Conservation (phyloP, 129 eudicot species). For the Flaveria trinervia region DNA sequence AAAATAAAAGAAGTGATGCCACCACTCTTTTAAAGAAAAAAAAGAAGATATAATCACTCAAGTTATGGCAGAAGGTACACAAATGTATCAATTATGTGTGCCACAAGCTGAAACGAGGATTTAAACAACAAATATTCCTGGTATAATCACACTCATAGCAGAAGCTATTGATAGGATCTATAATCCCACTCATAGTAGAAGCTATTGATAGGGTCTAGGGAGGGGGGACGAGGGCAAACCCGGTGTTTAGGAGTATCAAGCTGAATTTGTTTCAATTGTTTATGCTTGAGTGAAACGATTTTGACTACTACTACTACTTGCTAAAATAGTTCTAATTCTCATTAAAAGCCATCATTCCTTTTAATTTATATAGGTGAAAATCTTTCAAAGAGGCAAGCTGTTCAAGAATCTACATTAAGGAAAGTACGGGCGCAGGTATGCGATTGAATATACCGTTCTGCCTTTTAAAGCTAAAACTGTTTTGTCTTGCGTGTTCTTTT, state of each 20-base stretch:
- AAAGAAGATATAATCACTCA: too few relatives aligned
- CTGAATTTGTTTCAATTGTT: background rate
- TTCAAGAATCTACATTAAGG: slow-evolving; percentile 82
- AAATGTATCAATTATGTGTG: too few relatives aligned
- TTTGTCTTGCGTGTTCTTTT: slow-evolving; percentile 14
- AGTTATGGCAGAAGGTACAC: too few relatives aligned
- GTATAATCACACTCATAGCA: too few relatives aligned
- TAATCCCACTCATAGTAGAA: too few relatives aligned
- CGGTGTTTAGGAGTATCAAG: background rate
- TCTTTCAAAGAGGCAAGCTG: slow-evolving; percentile 97
- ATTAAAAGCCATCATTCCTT: slow-evolving; percentile 2
- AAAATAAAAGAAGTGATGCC: too few relatives aligned
- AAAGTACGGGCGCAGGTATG: slow-evolving; percentile 84
- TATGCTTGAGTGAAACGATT: background rate
- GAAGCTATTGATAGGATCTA: too few relatives aligned
- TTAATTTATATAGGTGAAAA: slow-evolving; percentile 54
- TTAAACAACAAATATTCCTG: too few relatives aligned
- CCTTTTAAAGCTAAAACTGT: background rate
- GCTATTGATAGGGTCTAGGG: too few relatives aligned
- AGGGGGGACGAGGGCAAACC: too few relatives aligned
- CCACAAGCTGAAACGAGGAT: too few relatives aligned
- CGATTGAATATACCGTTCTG: background rate
- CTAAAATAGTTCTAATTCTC: slow-evolving; percentile 1
- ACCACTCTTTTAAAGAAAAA: too few relatives aligned
- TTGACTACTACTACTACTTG: background rate